Conservation (phyloP, 306 rosid species). For the barrel medic (Medicago truncatula) region MtrunA17r5.0-ANR NC_053043.1:1901001-1901500, state of each 20-base stretch:
- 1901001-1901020: constrained; percentile 44
- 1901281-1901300: constrained; percentile 48
- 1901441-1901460: constrained; percentile 93
- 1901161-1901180: constrained; percentile 49
- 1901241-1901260: constrained; percentile 52
- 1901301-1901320: constrained; percentile 22
- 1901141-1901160: constrained; percentile 38
- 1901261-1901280: constrained; percentile 61
- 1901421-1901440: constrained; percentile 64
- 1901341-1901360: constrained; percentile 52
- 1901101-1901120: constrained; percentile 51
- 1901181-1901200: constrained; percentile 44
- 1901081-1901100: constrained; percentile 48
- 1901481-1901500: constrained; percentile 39
- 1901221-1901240: constrained; percentile 54
- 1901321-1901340: constrained; percentile 44
- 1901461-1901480: constrained; percentile 78
- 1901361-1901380: constrained; percentile 49
- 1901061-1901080: constrained; percentile 49
- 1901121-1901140: constrained; percentile 44
- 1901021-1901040: constrained; percentile 45
- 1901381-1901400: constrained; percentile 53
- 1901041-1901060: constrained; percentile 50
- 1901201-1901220: constrained; percentile 54
- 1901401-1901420: constrained; percentile 47